Evolutionary conservation across 2,329 filamentous ascomycete species (phyloP).

Genomic region (Colletotrichum coccodes): DNA sequence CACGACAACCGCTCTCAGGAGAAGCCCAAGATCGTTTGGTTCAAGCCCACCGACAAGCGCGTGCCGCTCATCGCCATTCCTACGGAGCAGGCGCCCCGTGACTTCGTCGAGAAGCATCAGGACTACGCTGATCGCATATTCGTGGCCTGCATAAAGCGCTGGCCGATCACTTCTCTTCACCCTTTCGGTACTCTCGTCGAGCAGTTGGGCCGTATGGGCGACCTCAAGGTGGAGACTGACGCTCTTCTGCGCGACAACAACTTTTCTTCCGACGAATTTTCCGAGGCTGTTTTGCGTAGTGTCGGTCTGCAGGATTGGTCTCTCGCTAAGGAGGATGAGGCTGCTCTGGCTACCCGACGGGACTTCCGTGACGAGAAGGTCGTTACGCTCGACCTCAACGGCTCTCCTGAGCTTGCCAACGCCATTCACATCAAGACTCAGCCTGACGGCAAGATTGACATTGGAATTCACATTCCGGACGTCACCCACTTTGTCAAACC

Average conservation of each 20-base stretch:
- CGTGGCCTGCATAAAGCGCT: slow-evolving; percentile 98
- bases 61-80: slow-evolving; percentile 98
- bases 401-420: slow-evolving; percentile 88
- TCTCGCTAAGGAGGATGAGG: slow-evolving; percentile 83
- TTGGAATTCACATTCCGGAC: slow-evolving; percentile 95
- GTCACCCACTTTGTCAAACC: slow-evolving; percentile 97
- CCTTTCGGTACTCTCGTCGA: slow-evolving; percentile 98
- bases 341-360: slow-evolving; percentile 77
- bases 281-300: slow-evolving; percentile 93
- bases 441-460: slow-evolving; percentile 86
- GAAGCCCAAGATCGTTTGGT: slow-evolving; percentile 99
- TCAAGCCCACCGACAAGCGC: slow-evolving; percentile 99
- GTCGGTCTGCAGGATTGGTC: slow-evolving; percentile 94
- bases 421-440: slow-evolving; percentile 91
- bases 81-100: slow-evolving; percentile 95
- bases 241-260: slow-evolving; percentile 98
- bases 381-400: slow-evolving; percentile 93
- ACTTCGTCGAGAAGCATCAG: slow-evolving; percentile 98
- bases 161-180: slow-evolving; percentile 99
- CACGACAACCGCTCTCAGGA: slow-evolving; percentile 89
- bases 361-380: slow-evolving; percentile 90
- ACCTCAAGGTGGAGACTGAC: slow-evolving; percentile 97
- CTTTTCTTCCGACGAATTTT: slow-evolving; percentile 97
- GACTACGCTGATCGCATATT: slow-evolving; percentile 98
- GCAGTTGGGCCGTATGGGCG: slow-evolving; percentile 96